Evolutionary conservation across 1,139 yeast species (phyloP).

Genomic region (Candida pseudoviswanathii): DNA sequence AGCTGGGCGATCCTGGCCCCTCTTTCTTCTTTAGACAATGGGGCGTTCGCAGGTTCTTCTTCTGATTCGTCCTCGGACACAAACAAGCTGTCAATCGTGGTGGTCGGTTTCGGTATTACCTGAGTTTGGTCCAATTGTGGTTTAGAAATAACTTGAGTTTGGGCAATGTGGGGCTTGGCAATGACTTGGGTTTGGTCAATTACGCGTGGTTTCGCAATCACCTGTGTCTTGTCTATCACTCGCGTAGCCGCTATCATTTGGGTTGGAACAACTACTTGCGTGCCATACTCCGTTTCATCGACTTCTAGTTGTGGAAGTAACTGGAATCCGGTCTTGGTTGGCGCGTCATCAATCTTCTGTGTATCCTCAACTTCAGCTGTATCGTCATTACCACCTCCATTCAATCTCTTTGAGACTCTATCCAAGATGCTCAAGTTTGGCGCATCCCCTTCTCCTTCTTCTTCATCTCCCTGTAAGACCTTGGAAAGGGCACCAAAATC

Average conservation of each 20-base stretch:
- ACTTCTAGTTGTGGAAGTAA: constrained; percentile 32
- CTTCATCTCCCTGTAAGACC: constrained; percentile 9
- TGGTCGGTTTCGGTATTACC: constrained; percentile 1
- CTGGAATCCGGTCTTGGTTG: constrained; percentile 13
- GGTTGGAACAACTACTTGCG: constrained; percentile 1
- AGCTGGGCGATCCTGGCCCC: constrained; percentile 24
- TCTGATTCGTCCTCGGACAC: constrained; percentile 13
- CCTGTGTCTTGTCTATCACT: not conserved
- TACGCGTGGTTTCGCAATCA: not conserved
- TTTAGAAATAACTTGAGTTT: constrained; percentile 6
- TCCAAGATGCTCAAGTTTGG: constrained; percentile 19
- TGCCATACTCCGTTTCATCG: constrained; percentile 26
- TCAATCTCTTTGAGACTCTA: constrained; percentile 22
- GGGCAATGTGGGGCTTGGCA: not conserved
- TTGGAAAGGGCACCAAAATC: constrained; percentile 18
- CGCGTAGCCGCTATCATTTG: constrained; percentile 7
- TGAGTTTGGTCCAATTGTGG: constrained; percentile 5
- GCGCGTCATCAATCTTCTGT: not conserved
- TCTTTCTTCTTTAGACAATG: constrained; percentile 24
- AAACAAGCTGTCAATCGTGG: constrained; percentile 7
- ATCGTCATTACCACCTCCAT: constrained; percentile 9
- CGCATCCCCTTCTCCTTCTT: not conserved
- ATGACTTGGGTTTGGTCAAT: not conserved
- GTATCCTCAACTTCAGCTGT: constrained; percentile 7
- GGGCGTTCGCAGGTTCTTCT: constrained; percentile 12